phyloP scores from a whole-genome alignment of 2,329 filamentous ascomycete species.

The Colletotrichum musicola region DNA sequence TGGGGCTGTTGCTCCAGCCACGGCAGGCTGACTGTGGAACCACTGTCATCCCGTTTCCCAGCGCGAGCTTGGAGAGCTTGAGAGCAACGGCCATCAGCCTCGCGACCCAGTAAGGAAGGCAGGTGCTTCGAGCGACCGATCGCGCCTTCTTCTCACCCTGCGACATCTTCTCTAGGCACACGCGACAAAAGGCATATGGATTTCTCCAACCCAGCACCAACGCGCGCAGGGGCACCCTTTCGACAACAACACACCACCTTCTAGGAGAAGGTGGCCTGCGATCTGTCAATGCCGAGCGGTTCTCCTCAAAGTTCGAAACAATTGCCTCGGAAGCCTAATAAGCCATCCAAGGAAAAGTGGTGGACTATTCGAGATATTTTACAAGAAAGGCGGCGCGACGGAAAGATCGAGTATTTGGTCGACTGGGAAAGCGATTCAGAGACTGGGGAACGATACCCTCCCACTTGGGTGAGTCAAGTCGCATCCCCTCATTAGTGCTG shows the following conservation, averaged over 20 bases:
- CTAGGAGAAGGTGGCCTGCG: conserved; percentile 24
- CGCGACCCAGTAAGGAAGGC: conserved; percentile 8
- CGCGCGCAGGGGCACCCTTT: conserved; percentile 3
- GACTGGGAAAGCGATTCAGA: conserved; percentile 52
- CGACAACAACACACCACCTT: conserved; percentile 34
- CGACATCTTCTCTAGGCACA: background rate
- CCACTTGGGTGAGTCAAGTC: conserved; percentile 50
- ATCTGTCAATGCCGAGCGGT: conserved; percentile 37
- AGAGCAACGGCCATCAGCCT: conserved; percentile 35
- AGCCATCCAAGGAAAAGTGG: conserved; percentile 45
- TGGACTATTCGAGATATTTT: conserved; percentile 51
- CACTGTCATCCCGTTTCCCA: conserved; percentile 14
- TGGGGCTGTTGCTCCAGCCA: conserved; percentile 23
- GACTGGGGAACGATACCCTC: conserved; percentile 49
- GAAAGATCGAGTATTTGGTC: conserved; percentile 51
- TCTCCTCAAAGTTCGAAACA: conserved; percentile 24
- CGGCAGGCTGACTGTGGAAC: conserved; percentile 36
- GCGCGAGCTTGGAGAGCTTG: conserved; percentile 34
- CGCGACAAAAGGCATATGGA: conserved; percentile 12
- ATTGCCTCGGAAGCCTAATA: conserved; percentile 24
- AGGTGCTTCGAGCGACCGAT: conserved; percentile 24
- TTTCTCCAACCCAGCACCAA: background rate
- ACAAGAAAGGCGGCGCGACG: conserved; percentile 47
- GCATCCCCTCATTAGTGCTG: conserved; percentile 13
- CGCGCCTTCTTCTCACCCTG: background rate